Percentiles rank a stretch among this genome's conserved stretches.
These are phyloP conservation scores for Mortierella sp. DNA, from an alignment of 371 early-diverging fungal species.

Conservation along the genomic window DNA sequence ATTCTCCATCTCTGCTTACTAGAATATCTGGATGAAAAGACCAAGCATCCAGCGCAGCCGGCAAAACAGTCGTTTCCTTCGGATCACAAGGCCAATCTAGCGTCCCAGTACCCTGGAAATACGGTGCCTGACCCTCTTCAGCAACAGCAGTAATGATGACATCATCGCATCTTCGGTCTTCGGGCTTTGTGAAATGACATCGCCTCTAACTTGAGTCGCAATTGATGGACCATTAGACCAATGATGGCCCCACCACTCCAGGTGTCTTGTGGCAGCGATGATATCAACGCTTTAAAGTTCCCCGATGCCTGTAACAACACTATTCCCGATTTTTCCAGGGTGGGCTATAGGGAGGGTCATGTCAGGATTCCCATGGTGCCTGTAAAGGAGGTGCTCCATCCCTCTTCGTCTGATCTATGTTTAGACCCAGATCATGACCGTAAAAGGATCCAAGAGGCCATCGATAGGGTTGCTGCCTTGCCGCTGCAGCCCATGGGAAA, in stretches of 20 bases:
- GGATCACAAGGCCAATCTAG: slow-evolving; percentile 30
- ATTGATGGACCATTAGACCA: background rate
- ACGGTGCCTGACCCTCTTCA: too few relatives aligned
- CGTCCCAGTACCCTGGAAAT: slow-evolving; percentile 31
- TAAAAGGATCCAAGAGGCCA: slow-evolving; percentile 35
- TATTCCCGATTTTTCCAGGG: slow-evolving; percentile 48
- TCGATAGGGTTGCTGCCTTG: slow-evolving; percentile 29
- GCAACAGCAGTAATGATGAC: background rate
- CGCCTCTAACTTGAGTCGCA: background rate
- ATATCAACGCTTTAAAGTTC: slow-evolving; percentile 11
- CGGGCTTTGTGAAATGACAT: background rate
- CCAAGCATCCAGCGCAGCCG: slow-evolving; percentile 20
- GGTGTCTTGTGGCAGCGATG: slow-evolving; percentile 5
- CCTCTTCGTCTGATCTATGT: slow-evolving; percentile 23
- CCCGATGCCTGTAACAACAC: slow-evolving; percentile 34
- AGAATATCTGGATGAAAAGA: slow-evolving; percentile 27
- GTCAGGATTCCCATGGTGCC: slow-evolving; percentile 43
- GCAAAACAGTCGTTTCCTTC: slow-evolving; percentile 40
- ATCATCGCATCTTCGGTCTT: background rate
- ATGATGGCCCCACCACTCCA: slow-evolving; percentile 17
- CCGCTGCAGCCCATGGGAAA: slow-evolving; percentile 25
- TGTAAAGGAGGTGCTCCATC: slow-evolving; percentile 39
- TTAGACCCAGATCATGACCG: slow-evolving; percentile 48
- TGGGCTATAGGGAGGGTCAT: slow-evolving; percentile 48
- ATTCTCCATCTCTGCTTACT: background rate